A percentile compares a stretch with the other conserved stretches of the same genome.
Evolutionary conservation across 139 green algal species (phyloP).

Genomic region (Coelastrella sp.): DNA sequence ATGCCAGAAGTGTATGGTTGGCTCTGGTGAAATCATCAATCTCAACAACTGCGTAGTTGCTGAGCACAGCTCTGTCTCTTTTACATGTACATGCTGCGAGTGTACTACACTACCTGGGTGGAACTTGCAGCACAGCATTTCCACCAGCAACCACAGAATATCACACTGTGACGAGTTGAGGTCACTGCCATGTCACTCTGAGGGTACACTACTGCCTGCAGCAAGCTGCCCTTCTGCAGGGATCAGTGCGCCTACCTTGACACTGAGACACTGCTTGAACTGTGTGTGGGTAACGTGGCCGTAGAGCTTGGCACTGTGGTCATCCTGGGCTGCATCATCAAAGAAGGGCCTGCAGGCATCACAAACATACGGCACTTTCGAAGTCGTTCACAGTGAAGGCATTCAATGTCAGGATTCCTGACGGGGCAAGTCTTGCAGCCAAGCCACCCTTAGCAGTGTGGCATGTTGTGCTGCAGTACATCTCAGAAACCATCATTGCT

Average conservation of each 20-base stretch:
- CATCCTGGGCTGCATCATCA: slow-evolving; percentile 77
- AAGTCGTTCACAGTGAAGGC: background rate
- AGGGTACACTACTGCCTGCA: no score
- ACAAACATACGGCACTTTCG: background rate
- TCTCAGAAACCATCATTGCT: no score
- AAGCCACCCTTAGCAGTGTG: background rate
- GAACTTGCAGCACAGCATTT: background rate
- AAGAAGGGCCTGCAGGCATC: slow-evolving; percentile 70
- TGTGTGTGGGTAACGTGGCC: slow-evolving; percentile 80
- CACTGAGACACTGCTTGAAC: slow-evolving; percentile 74
- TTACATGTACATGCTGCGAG: no score
- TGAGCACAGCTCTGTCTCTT: no score
- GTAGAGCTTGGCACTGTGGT: slow-evolving; percentile 74
- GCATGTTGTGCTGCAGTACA: background rate
- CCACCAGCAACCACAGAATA: background rate
- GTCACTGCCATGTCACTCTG: no score
- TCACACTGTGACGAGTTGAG: background rate
- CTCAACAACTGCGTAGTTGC: no score
- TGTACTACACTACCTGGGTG: no score
- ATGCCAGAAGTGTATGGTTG: no score
- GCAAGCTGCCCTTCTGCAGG: background rate
- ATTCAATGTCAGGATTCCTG: background rate
- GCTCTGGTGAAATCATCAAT: no score
- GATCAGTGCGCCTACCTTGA: slow-evolving; percentile 59
- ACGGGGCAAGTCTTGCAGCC: background rate